Evolutionary conservation across 148 eudicot genomes (phyloP), one percentile per base, ranked within the genome.

Genomic region (Persicaria maculosa): DNA sequence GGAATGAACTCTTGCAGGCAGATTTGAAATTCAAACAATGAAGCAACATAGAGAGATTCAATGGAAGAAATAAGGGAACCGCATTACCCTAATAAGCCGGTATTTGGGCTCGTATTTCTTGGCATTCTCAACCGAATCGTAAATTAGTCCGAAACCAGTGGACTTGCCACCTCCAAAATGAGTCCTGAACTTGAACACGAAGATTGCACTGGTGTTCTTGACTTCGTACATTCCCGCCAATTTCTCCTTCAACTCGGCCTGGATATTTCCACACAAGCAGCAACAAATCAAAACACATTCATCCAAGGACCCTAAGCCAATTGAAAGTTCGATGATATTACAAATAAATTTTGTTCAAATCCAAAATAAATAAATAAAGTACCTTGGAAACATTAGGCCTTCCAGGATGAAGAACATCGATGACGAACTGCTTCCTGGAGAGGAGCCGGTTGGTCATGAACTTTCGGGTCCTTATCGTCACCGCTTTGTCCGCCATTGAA

Each of bases 161-260:
- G 86, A 86, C 71, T 86, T 86, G 47, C 89, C 89, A 31, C 89
- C 89, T 77, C 89, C 89, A 86, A 86, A 86, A 74, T 86, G 89
- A 58, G 86, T 86, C 53, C 89, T 76, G 81, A 83, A 83, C 77
- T 86, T 82, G 85, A 86, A 86, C 15, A 86, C 86, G 57, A 86
- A 83, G 44, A 86, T 86, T 31, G 84, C 44, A 68, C 79, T 86
- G 40, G 83, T 65, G 46, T 85, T 86, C 54, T 73, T 82, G 48
- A 85, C 88, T 25, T 85, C 86, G 48, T 85, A 85, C 86, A 83
- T 82, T 61, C 79, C 78, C 0, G 87, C 79, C 69, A 84, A 62
- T 53, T 81, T 84, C 78, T 84, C 84, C 76, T 84, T 84, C 83
- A 84, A 36, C 72, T 84, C 87, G 48, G 80, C 84, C 86, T 84